Base-by-base conservation (phyloP, 139 green algal genomes). In the Coelastrella sp. region DNA sequence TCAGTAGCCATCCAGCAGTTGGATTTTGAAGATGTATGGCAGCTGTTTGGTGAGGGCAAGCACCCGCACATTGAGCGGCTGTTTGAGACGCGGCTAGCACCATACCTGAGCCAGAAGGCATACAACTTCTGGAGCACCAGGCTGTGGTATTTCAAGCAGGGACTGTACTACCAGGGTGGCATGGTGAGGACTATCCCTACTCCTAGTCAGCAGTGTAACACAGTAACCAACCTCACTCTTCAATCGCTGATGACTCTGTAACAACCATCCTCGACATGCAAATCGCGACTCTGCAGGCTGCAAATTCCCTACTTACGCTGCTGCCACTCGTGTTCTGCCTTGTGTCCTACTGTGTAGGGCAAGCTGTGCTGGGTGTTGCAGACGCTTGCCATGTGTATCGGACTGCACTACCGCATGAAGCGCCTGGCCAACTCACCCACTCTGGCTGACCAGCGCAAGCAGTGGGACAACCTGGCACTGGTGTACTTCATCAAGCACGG, bases 91-190 rank as follows among this genome's bases (percentile, higher is more conserved):
- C 91, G 97, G 76, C 94, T 99, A 78, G 96, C 95, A n/a, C 97
- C 98, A 72, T 99, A 98, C 91, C 93, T 99, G 24, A 97, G 87
- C 73, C 96, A 99, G 94, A 95, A 93, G 17, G 92, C 91, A 17
- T 89, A 94, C 82, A 94, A 95, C 60, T 99, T 99, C 95, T 99
- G 98, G 98, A 92, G 92, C 56, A 91, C 86, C 24, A 92, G 96
- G 7, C 87, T 98, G 73, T 96, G 95, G 89, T 99, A 99, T 96
- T 99, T 99, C 94, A 93, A 95, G 81, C 89, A 96, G 58, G 98
- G 98, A 7, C 95, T 99, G 22, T 99, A 99, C 95, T 99, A 98
- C 91, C 96, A 98, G 93, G 98, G 98, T 66, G 96, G 97, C 91
- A 99, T 99, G 98, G 96, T 97, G 70, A 90, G 95, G 14, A 74